phyloP scores from a whole-genome alignment of 1,284 basidiomycete genomes.

The Chondrostereum purpureum region DNA sequence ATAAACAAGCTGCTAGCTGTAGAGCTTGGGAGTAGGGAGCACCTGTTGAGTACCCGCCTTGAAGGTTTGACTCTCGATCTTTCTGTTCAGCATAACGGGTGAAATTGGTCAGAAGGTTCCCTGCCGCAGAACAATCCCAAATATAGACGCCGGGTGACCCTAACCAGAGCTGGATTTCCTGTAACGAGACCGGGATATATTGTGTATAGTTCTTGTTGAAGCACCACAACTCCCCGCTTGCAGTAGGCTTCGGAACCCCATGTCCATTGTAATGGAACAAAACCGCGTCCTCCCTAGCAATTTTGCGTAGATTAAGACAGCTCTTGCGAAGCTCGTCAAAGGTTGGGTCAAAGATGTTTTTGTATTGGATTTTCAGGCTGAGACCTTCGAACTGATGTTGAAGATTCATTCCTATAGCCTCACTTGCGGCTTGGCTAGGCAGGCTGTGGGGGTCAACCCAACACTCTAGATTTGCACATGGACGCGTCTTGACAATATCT shows the following conservation, averaged over 20 bases:
- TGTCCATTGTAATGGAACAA: conserved; percentile 99
- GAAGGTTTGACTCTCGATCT: conserved; percentile 69
- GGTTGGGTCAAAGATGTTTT: conserved; percentile 89
- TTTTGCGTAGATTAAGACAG: conserved; percentile 79
- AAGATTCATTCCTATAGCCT: conserved; percentile 86
- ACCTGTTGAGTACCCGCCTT: conserved; percentile 55
- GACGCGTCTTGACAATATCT: conserved; percentile 95
- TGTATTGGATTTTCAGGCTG: conserved; percentile 86
- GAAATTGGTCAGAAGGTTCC: conserved; percentile 90
- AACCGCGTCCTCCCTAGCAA: conserved; percentile 90
- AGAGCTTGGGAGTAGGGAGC: conserved; percentile 84
- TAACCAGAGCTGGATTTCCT: conserved; percentile 89
- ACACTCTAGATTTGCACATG: conserved; percentile 91
- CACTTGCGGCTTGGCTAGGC: conserved; percentile 83
- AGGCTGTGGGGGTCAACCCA: conserved; percentile 95
- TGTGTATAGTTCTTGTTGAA: conserved; percentile 98
- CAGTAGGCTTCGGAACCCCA: conserved; percentile 94
- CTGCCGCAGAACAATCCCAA: conserved; percentile 97
- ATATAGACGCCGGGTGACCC: conserved; percentile 96
- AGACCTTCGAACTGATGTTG: conserved; percentile 96
- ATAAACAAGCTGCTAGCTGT: conserved; percentile 91
- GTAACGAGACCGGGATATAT: conserved; percentile 94
- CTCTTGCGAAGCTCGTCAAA: conserved; percentile 93
- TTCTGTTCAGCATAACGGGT: conserved; percentile 81
- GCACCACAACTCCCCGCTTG: conserved; percentile 97